Evolutionary conservation across 805 yeast genomes (phyloP), one percentile per base, ranked within the genome.

Genomic region (Wickerhamiella spandovensis): DNA sequence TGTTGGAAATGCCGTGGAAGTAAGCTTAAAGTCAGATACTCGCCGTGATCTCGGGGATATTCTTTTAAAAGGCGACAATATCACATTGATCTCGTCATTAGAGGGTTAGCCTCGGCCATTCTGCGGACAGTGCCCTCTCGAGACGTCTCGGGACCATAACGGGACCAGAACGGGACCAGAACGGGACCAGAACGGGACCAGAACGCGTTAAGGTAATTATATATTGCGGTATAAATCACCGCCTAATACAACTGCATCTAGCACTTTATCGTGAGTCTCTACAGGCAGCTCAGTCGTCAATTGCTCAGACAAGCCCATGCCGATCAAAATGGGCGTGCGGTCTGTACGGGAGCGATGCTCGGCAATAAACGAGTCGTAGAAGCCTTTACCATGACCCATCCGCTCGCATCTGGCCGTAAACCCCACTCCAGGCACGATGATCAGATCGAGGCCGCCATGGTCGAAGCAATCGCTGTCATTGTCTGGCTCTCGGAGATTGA

Each of bases 301-400:
- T 60, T 85, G 95, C 57, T 79, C 79, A 13, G 64, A 53, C n/a
- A 84, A 66, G 0, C 87, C 87, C 2, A 83, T 62, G 0, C 89
- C 95, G 1, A 85, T 60, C 32, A 65, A 51, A 10, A 18, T 24
- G 3, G 72, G 70, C 13, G 22, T 17, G 3, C 37, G 28, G 24
- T 46, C 47, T 1, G 28, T 13, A 1, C 15, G 21, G 1, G 21
- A 13, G 25, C 21, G 37, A 42, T 58, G 60, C 48, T 82, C 66
- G 44, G 71, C 67, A 42, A 84, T 72, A 58, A 72, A 84, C 58
- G 82, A 86, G 63, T 90, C 98, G 63, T 92, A 90, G 64, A 77
- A 88, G 0, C 97, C 98, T 5, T 81, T 90, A 1, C 98, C 98
- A 62, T 87, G 95, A 1, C 98, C 98, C 48, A 90, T 62, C 49